Evolutionary conservation across 768 basidiomycete genomes (phyloP).

Genomic region (Hirschioporus abietinus): DNA sequence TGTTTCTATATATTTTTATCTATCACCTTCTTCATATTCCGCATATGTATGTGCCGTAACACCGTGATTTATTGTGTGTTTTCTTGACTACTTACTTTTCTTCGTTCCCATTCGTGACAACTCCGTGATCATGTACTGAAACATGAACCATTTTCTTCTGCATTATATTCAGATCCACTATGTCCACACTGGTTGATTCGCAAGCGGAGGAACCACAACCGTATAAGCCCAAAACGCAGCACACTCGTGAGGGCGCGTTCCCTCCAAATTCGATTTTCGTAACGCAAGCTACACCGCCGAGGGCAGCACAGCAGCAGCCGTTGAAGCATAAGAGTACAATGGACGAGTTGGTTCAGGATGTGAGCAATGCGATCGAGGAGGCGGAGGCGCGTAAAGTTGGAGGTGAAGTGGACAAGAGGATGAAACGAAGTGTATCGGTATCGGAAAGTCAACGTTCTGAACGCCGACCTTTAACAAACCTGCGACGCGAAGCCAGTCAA

Average conservation of each 20-base stretch:
- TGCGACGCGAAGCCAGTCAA: background rate
- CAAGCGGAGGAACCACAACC: background rate
- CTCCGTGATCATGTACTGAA: background rate
- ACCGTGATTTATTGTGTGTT: background rate
- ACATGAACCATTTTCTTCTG: background rate
- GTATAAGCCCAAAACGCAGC: slow-evolving; percentile 15
- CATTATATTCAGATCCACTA: background rate
- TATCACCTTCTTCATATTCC: background rate
- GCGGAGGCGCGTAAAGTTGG: slow-evolving; percentile 27
- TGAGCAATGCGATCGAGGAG: slow-evolving; percentile 34
- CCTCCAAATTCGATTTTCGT: slow-evolving; percentile 37
- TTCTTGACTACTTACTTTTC: background rate
- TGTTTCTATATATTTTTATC: background rate
- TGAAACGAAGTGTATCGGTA: slow-evolving; percentile 35
- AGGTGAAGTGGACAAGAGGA: slow-evolving; percentile 32
- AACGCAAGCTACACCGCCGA: slow-evolving; percentile 20
- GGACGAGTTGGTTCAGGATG: slow-evolving; percentile 32
- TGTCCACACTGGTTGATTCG: background rate
- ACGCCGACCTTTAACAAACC: background rate
- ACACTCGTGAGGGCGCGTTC: slow-evolving; percentile 63
- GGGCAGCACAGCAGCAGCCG: slow-evolving; percentile 20
- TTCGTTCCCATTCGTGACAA: background rate
- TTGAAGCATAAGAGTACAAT: slow-evolving; percentile 23
- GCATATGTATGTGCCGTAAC: background rate
- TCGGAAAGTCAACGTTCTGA: background rate